These are phyloP conservation scores for Ophiostoma himal-ulmi DNA, from an alignment of 2,329 filamentous ascomycete species.

Conservation along the genomic window DNA sequence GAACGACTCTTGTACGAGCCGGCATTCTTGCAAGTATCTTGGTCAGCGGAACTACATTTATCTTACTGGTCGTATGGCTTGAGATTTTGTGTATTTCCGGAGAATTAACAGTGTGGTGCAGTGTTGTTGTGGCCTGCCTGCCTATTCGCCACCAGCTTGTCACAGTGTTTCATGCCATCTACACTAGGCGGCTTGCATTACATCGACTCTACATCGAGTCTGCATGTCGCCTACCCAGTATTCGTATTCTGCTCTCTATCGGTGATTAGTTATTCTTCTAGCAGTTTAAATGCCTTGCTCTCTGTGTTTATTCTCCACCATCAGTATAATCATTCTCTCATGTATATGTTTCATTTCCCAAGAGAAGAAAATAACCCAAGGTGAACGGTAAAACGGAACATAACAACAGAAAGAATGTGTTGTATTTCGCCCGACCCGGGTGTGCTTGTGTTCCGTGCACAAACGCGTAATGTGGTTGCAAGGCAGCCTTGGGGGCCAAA, in stretches of 20 bases:
- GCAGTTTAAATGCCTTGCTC: neutral
- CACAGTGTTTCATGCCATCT: neutral
- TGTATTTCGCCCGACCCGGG: neutral
- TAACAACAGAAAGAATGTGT: neutral
- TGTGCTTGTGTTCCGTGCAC: neutral
- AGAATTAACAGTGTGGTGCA: neutral
- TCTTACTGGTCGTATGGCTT: neutral
- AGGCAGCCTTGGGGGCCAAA: neutral
- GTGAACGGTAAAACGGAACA: neutral
- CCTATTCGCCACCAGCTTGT: neutral
- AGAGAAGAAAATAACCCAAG: neutral
- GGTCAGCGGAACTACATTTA: neutral
- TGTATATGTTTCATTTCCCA: neutral
- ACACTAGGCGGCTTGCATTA: neutral
- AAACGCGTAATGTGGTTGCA: neutral
- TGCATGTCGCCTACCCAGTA: neutral
- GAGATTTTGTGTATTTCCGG: neutral
- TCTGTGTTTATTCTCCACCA: neutral
- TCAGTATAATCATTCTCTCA: neutral
- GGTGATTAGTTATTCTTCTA: no score
- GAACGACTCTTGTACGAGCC: neutral
- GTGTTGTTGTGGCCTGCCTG: neutral
- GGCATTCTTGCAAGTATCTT: neutral
- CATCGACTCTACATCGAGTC: neutral
- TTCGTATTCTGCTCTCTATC: no score